Conservation (phyloP, 2,329 filamentous ascomycete species). For the Hirsutella rhossiliensis region DNA sequence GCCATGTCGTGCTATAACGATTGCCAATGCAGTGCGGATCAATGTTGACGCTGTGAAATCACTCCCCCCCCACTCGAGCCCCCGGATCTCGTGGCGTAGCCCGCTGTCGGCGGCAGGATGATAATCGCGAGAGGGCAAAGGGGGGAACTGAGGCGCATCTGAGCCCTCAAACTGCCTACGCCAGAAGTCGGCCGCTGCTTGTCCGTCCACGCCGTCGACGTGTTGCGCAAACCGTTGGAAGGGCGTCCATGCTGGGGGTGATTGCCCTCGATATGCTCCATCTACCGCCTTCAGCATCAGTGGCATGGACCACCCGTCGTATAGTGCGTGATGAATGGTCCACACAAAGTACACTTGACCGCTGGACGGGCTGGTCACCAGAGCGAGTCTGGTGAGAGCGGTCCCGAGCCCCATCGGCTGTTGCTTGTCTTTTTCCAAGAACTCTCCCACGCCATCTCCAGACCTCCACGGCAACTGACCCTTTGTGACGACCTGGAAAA, state of each 20-base stretch:
- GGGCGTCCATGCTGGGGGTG: constrained; percentile 14
- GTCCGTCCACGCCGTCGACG: constrained; percentile 18
- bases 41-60: constrained; percentile 10
- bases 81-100: background rate
- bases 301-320: constrained; percentile 39
- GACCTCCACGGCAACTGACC: constrained; percentile 1
- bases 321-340: constrained; percentile 28
- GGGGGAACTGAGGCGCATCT: constrained; percentile 4
- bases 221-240: constrained; percentile 24
- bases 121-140: background rate
- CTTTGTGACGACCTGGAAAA: constrained; percentile 6
- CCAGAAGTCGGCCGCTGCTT: constrained; percentile 24
- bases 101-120: background rate
- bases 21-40: constrained; percentile 13
- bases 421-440: background rate
- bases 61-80: constrained; percentile 2
- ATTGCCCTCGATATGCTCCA: constrained; percentile 4
- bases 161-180: constrained; percentile 21
- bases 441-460: background rate
- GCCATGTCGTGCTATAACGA: constrained; percentile 24
- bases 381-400: constrained; percentile 4
- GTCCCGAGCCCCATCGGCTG: constrained; percentile 5
- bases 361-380: background rate
- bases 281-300: constrained; percentile 12
- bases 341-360: constrained; percentile 4